Conservation (phyloP, 2,329 filamentous ascomycete species). For the Sclerotinia sclerotiorum region DNA sequence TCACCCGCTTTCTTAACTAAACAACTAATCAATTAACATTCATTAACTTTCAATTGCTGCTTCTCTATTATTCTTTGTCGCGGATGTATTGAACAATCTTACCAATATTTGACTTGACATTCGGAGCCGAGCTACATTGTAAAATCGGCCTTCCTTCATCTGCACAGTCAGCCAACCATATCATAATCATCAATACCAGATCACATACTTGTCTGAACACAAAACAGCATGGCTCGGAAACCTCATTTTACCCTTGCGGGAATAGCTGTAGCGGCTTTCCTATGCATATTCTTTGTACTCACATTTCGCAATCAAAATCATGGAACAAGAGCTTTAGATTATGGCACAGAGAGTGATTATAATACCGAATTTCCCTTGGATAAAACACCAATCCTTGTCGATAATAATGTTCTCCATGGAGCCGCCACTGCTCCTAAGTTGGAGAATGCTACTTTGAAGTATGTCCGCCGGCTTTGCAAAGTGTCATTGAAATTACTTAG, state of each 20-base stretch:
- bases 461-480: conserved; percentile 35
- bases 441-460: conserved; percentile 81
- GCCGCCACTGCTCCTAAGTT: conserved; percentile 77
- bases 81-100: not conserved
- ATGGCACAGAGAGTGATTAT: conserved; percentile 16
- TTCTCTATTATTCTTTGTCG: not conserved
- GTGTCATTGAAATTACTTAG: not conserved
- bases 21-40: not conserved
- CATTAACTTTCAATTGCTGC: not conserved
- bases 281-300: conserved; percentile 60
- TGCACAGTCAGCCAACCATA: conserved; percentile 4
- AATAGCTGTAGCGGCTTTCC: conserved; percentile 54
- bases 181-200: not conserved
- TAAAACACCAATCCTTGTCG: conserved; percentile 38
- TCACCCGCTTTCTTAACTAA: not conserved
- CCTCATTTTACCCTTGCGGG: conserved; percentile 55
- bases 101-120: not conserved
- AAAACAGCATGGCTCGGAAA: conserved; percentile 38
- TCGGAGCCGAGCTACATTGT: conserved; percentile 8
- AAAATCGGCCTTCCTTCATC: not conserved
- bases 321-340: conserved; percentile 30
- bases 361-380: conserved; percentile 21
- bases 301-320: conserved; percentile 36
- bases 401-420: conserved; percentile 58
- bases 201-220: not conserved